These are phyloP conservation scores for Stephanodiscus minutulus DNA, from an alignment of 108 stramenopile species.

Conservation along the genomic window DNA sequence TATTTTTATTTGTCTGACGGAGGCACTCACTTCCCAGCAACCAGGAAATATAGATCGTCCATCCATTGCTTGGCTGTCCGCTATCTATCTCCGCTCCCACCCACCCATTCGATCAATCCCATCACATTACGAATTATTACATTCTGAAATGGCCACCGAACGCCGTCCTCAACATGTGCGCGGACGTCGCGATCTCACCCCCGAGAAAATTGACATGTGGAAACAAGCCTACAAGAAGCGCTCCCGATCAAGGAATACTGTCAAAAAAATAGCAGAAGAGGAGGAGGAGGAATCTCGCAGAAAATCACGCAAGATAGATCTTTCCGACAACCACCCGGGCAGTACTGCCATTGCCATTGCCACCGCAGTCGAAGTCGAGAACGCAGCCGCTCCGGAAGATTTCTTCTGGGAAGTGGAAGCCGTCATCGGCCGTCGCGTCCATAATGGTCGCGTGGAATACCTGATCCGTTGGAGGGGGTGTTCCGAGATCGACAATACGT, in stretches of 20 bases:
- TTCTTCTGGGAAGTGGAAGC: constrained; percentile 53
- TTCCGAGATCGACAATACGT: constrained; percentile 56
- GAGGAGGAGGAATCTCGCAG: constrained; percentile 23
- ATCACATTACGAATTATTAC: too few species aligned
- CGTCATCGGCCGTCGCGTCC: constrained; percentile 37
- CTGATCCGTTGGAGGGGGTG: constrained; percentile 67
- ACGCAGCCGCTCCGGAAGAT: constrained; percentile 22
- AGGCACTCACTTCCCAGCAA: too few species aligned
- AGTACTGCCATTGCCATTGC: constrained; percentile 29
- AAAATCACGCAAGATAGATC: constrained; percentile 6
- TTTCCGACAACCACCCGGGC: constrained; percentile 10
- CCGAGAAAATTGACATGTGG: neutral
- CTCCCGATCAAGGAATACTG: constrained; percentile 18
- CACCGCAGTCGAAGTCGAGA: constrained; percentile 1
- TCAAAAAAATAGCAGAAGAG: constrained; percentile 31
- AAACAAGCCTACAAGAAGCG: neutral
- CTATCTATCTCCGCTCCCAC: too few species aligned
- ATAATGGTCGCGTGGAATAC: constrained; percentile 54
- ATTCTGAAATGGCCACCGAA: too few species aligned
- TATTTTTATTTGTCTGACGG: too few species aligned
- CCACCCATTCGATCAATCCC: too few species aligned
- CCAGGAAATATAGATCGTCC: too few species aligned
- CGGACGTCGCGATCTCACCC: too few species aligned
- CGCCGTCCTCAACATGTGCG: too few species aligned
- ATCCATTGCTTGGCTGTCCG: too few species aligned